phyloP scores from a whole-genome alignment of 2,329 filamentous ascomycete genomes.

The Aspergillus latus region DNA sequence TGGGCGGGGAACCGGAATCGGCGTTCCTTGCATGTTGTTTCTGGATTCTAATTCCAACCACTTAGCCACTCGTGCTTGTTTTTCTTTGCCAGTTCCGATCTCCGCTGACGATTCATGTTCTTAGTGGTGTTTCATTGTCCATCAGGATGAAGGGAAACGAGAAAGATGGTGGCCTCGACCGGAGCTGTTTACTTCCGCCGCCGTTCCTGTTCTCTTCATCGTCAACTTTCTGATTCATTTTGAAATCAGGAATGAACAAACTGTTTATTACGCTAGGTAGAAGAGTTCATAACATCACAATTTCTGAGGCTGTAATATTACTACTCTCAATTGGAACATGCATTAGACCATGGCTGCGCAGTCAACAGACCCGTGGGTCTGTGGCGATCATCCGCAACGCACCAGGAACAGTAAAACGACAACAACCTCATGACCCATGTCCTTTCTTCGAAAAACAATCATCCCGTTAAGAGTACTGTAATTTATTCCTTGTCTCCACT shows the following conservation, averaged over 20 bases:
- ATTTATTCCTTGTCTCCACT: background rate
- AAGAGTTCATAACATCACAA: background rate
- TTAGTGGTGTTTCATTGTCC: background rate
- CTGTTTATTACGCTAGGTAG: background rate
- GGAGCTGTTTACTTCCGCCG: background rate
- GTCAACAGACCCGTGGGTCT: conserved; percentile 2
- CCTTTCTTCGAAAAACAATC: too few species aligned
- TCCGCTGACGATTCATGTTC: background rate
- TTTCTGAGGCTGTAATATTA: background rate
- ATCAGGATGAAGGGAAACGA: background rate
- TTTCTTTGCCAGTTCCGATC: background rate
- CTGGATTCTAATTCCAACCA: background rate
- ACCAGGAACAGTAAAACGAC: background rate
- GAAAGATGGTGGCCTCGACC: background rate
- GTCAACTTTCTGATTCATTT: background rate
- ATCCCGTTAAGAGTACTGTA: too few species aligned
- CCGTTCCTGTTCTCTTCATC: background rate
- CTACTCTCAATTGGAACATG: background rate
- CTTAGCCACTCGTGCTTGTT: background rate
- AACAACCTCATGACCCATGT: background rate
- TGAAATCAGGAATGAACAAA: background rate
- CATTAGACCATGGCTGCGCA: background rate
- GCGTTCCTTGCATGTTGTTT: conserved; percentile 13
- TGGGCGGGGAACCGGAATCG: conserved; percentile 7
- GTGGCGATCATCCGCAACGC: conserved; percentile 4